Evolutionary conservation across 1,284 basidiomycete species (phyloP).

Genomic region (Rhizopogon hawkerae): DNA sequence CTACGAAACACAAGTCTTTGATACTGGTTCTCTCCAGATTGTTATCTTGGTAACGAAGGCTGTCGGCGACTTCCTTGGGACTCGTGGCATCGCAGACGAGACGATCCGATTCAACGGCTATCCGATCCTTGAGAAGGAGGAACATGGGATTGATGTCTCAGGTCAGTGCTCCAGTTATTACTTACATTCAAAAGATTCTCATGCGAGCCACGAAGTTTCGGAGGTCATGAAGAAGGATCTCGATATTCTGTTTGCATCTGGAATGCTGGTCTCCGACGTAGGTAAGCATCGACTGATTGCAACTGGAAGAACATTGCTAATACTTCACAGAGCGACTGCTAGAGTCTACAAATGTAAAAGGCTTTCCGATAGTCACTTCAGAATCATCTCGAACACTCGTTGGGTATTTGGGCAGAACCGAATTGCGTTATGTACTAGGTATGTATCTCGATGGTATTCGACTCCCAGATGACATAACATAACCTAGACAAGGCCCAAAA

Average conservation of each 20-base stretch:
- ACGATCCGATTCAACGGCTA: constrained; percentile 97
- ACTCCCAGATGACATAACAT: constrained; percentile 2
- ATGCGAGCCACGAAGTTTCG: constrained; percentile 48
- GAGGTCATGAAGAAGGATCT: constrained; percentile 84
- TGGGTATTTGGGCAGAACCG: constrained; percentile 85
- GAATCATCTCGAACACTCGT: constrained; percentile 50
- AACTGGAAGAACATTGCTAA: constrained; percentile 2
- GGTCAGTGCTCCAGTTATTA: constrained; percentile 42
- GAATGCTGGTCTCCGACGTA: constrained; percentile 70
- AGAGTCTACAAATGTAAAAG: constrained; percentile 69
- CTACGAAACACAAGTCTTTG: neutral
- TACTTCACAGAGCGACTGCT: constrained; percentile 55
- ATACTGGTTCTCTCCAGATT: constrained; percentile 48
- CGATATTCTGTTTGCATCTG: constrained; percentile 63
- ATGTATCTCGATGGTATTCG: constrained; percentile 15
- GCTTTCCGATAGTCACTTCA: constrained; percentile 79
- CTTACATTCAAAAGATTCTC: constrained; percentile 6
- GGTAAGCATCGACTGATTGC: constrained; percentile 40
- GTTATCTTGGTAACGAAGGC: constrained; percentile 95
- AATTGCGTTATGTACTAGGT: constrained; percentile 83
- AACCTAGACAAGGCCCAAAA: constrained; percentile 61
- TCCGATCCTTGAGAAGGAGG: constrained; percentile 91
- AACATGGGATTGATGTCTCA: constrained; percentile 80
- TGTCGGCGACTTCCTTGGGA: constrained; percentile 92
- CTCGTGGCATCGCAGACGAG: constrained; percentile 92